Conservation (phyloP, 805 yeast genomes). For the Pichia pseudocactophila region DNA sequence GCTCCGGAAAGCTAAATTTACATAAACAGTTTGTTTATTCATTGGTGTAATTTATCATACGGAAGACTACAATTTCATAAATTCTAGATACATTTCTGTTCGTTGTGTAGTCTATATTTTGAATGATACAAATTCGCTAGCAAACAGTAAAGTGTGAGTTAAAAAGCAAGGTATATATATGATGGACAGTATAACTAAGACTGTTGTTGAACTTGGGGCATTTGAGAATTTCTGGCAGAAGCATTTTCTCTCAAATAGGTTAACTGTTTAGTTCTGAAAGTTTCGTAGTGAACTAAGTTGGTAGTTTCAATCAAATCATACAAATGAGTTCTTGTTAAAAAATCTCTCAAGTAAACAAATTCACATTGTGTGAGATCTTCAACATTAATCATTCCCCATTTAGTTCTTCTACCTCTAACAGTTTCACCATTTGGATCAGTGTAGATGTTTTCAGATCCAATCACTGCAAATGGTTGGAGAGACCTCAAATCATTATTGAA, state of each 20-base stretch:
- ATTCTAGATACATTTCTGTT: not conserved
- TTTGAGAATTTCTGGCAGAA: conserved; percentile 31
- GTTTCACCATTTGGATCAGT: conserved; percentile 61
- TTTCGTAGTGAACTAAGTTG: conserved; percentile 78
- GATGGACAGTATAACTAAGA: not conserved
- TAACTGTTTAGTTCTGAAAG: conserved; percentile 88
- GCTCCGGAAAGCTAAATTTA: too few species aligned
- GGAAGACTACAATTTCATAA: conserved; percentile 3
- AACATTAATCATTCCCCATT: conserved; percentile 89
- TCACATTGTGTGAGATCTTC: conserved; percentile 95
- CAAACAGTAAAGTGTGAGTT: conserved; percentile 2
- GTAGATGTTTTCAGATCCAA: conserved; percentile 79
- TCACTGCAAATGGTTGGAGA: conserved; percentile 86
- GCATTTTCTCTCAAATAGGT: conserved; percentile 89
- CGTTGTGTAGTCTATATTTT: not conserved
- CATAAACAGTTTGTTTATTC: too few species aligned
- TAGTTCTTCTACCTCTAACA: conserved; percentile 84
- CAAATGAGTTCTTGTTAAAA: conserved; percentile 88
- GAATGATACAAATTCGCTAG: not conserved
- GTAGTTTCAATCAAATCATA: conserved; percentile 96
- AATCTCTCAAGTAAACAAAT: conserved; percentile 88
- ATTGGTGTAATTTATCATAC: not conserved
- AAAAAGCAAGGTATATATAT: not conserved
- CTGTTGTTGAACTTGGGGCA: conserved; percentile 12
- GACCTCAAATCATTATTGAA: conserved; percentile 66